Conservation (phyloP, 1,284 basidiomycete genomes). For the Melampsora medusae region DNA sequence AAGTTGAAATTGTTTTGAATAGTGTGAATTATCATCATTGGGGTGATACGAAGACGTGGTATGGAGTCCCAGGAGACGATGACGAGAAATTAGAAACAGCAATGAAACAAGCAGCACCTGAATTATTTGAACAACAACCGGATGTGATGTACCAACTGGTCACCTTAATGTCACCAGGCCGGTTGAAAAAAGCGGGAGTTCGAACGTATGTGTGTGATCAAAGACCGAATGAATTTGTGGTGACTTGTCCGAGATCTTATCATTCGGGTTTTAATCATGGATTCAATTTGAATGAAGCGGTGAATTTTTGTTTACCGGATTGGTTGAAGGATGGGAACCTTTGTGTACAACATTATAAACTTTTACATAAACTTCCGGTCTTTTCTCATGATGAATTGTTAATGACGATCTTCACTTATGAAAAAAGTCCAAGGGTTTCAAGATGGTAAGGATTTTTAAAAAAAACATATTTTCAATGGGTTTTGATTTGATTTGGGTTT, state of each 20-base stretch:
- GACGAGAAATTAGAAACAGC: slow-evolving; percentile 95
- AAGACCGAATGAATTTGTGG: slow-evolving; percentile 91
- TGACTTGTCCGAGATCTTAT: slow-evolving; percentile 93
- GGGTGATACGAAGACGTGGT: slow-evolving; percentile 99
- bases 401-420: slow-evolving; percentile 90
- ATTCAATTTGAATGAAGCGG: slow-evolving; percentile 97
- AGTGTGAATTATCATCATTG: slow-evolving; percentile 65
- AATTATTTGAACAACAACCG: slow-evolving; percentile 97
- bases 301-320: slow-evolving; percentile 96
- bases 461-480: background rate
- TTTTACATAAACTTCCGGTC: slow-evolving; percentile 86
- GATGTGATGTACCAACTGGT: slow-evolving; percentile 96
- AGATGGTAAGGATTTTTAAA: slow-evolving; percentile 65
- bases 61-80: slow-evolving; percentile 89
- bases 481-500: background rate
- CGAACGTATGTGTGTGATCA: slow-evolving; percentile 92
- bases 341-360: slow-evolving; percentile 78
- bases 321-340: slow-evolving; percentile 85
- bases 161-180: slow-evolving; percentile 93
- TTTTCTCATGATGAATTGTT: slow-evolving; percentile 98
- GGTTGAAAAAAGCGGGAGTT: slow-evolving; percentile 83
- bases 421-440: slow-evolving; percentile 86
- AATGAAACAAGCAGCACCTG: slow-evolving; percentile 90
- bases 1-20: background rate
- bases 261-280: slow-evolving; percentile 99